Evolutionary conservation across 2,329 filamentous ascomycete species (phyloP), one percentile per base, ranked within the genome.

Genomic region (Eurotiales sp.): DNA sequence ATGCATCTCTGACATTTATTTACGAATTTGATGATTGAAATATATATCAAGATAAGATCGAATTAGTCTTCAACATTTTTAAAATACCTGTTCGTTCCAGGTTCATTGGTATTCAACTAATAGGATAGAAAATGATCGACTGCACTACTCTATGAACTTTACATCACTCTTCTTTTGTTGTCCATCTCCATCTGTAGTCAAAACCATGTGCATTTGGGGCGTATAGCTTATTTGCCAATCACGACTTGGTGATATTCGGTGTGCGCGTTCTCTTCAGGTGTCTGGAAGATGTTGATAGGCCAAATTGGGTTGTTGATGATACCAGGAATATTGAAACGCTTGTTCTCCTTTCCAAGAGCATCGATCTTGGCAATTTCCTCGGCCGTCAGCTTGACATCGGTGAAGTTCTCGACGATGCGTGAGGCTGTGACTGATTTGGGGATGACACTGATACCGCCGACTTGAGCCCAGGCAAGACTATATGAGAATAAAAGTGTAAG

Each of bases 201-300:
- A 23, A 3, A 10, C 10, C 23, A 39, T 51, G 22, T 17, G 19
- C 22, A 2, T 19, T 25, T 3, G n/a, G n/a, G n/a, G n/a, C n/a
- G n/a, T n/a, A n/a, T n/a, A n/a, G n/a, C n/a, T 37, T 44, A 49
- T 32, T 46, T 46, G 6, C 41, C 30, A 15, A 50, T 12, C 19
- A 50, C 64, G 34, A 80, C 73, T 67, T 78, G 70, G 66, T 79
- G 70, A 25, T 61, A 64, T 52, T 78, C 76, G 7, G 59, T 51
- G n/a, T 54, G 40, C 22, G 41, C 40, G 68, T 76, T 72, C 72
- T 83, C 80, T 58, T 73, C 73, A 42, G 75, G 72, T 54, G 82
- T 78, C 52, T 68, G 65, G 57, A 80, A 83, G 62, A 82, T 72
- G 66, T 83, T 70, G 55, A 83, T 75, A 55, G 78, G 69, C 81